Evolutionary conservation across 2,329 filamentous ascomycete genomes (phyloP), one percentile per base, ranked within the genome.

Genomic region (Thyridium curvatum): DNA sequence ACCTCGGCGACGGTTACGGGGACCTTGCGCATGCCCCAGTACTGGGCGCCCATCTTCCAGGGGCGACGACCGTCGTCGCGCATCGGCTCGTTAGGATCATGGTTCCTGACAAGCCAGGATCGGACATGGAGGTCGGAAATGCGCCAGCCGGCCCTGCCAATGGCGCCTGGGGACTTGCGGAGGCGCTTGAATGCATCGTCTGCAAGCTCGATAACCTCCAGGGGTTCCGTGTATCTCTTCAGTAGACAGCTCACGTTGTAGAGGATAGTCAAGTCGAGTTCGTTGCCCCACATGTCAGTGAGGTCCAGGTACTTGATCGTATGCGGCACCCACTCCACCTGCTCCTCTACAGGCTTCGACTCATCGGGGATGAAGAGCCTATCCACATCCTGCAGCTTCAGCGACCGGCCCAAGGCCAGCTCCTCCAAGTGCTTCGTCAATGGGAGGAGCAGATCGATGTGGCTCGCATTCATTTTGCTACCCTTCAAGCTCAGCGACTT

Each of bases 1-100:
- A 97, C 85, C 60, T 97, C 91, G 38, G 90, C 87, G 54, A 81
- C 79, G 18, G 86, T 88, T 49, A 97, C 83, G n/a, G 91, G 94
- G 32, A 97, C 74, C 66, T 97, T 93, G 46, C 84, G 74, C 79
- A 89, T 89, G 30, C 86, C 86, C 86, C 86, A 91, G 65, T 80
- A 86, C 50, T 79, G 77, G 35, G 86, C 86, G 26, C 86, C 86
- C 82, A 88, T 84, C 68, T 93, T 93, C 86, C 86, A 93, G 52
- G 67, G 64, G 26, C 81, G 68, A 34, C 66, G 60, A 2, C 79
- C 79, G 48, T 81, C 74, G 54, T 84, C 78, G 40, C 65, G 57
- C 39, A 60, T 56, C 45, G 66, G 64, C 30, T 47, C 45, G 31
- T 48, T 44, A 12, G 54, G 52, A 41, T 68, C 62, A 47, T 66